A percentile compares a stretch with the other conserved stretches of the same genome.
Evolutionary conservation across 768 basidiomycete genomes (phyloP).

Genomic region (Termitomyces bulborhizus): DNA sequence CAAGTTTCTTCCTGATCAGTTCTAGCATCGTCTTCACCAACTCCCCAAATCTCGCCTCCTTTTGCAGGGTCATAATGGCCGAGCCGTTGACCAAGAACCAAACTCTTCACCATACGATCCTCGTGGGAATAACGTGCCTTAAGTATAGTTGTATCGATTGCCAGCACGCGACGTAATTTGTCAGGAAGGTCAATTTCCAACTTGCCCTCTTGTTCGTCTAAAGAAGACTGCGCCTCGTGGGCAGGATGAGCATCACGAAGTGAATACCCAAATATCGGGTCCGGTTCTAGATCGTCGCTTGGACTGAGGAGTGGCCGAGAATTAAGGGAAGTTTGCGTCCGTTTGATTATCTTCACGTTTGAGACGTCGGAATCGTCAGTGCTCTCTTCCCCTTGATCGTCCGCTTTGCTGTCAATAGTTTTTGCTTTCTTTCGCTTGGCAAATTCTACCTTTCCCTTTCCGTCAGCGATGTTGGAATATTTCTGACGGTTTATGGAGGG

Average conservation of each 20-base stretch:
- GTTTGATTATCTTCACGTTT: constrained; percentile 30
- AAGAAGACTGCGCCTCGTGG: constrained; percentile 13
- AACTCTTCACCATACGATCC: constrained; percentile 49
- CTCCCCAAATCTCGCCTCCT: constrained; percentile 74
- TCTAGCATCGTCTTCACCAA: constrained; percentile 51
- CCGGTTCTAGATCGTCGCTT: constrained; percentile 23
- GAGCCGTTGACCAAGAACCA: constrained; percentile 54
- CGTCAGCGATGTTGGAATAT: constrained; percentile 28
- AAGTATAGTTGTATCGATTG: constrained; percentile 44
- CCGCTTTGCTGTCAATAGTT: constrained; percentile 24
- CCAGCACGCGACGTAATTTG: constrained; percentile 57
- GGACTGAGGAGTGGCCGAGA: constrained; percentile 9
- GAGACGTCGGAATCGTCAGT: constrained; percentile 17
- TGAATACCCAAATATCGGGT: constrained; percentile 27
- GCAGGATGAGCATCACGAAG: constrained; percentile 26
- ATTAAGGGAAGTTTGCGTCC: constrained; percentile 15
- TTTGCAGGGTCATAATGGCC: constrained; percentile 54
- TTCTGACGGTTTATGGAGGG: constrained; percentile 16
- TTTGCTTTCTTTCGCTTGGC: constrained; percentile 44
- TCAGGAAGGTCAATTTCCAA: constrained; percentile 61
- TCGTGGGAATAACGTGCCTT: constrained; percentile 36
- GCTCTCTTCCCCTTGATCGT: constrained; percentile 24
- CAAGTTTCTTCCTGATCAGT: constrained; percentile 18
- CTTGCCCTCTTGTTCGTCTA: constrained; percentile 24
- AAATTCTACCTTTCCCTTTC: constrained; percentile 26